Evolutionary conservation across 2,329 filamentous ascomycete genomes (phyloP).

Genomic region (Metarhizium brunneum): DNA sequence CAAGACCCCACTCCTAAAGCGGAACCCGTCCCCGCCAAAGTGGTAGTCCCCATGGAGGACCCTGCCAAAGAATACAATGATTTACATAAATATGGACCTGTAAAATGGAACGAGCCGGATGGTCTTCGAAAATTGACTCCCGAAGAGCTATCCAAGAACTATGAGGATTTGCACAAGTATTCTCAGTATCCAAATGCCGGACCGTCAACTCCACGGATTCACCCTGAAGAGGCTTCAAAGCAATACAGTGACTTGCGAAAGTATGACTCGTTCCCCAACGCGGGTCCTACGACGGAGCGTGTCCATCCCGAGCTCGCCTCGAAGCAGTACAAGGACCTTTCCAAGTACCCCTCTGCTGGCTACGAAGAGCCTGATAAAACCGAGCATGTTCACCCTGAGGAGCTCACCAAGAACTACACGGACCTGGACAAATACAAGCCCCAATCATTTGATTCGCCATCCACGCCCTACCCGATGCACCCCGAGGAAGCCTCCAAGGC

Average conservation of each 20-base stretch:
- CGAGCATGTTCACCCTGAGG: conserved; percentile 26
- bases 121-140: conserved; percentile 9
- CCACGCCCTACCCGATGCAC: conserved; percentile 17
- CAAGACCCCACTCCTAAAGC: conserved; percentile 7
- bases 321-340: conserved; percentile 24
- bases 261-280: conserved; percentile 21
- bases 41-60: neutral
- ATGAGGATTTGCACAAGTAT: conserved; percentile 17
- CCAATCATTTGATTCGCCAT: conserved; percentile 17
- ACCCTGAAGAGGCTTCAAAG: conserved; percentile 27
- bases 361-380: conserved; percentile 18
- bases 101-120: conserved; percentile 7
- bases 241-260: conserved; percentile 25
- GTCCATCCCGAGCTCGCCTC: conserved; percentile 22
- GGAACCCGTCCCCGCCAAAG: conserved; percentile 8
- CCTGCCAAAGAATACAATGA: conserved; percentile 4
- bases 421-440: conserved; percentile 33
- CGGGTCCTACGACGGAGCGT: conserved; percentile 12
- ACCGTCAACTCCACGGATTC: conserved; percentile 11
- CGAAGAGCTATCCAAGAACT: conserved; percentile 21
- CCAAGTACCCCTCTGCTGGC: conserved; percentile 20
- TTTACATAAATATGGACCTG: conserved; percentile 9
- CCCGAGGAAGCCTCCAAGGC: conserved; percentile 26
- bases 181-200: conserved; percentile 19
- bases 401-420: conserved; percentile 27